phyloP scores from a whole-genome alignment of 2,329 filamentous ascomycete species.

The Aspergillus tamarii region DNA sequence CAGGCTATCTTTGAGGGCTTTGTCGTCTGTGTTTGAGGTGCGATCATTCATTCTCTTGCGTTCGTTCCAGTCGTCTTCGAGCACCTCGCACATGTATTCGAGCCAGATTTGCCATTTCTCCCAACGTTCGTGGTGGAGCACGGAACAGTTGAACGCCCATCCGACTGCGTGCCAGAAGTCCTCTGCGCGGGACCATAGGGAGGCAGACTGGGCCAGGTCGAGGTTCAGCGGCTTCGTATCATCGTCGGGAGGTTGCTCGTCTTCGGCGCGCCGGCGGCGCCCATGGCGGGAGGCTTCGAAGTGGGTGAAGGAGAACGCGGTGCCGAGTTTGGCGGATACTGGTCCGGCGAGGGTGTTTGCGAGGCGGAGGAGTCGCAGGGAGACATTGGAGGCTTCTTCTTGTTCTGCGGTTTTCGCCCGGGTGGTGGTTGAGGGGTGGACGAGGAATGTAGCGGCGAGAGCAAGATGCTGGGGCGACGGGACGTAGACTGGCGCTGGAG shows the following conservation, averaged over 20 bases:
- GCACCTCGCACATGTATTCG: slow-evolving; percentile 62
- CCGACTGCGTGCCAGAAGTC: slow-evolving; percentile 90
- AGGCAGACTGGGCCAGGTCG: slow-evolving; percentile 64
- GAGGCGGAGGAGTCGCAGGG: slow-evolving; percentile 71
- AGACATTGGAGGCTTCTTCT: slow-evolving; percentile 64
- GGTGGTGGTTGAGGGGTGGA: slow-evolving; percentile 80
- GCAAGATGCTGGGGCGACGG: slow-evolving; percentile 75
- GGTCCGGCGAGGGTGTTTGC: slow-evolving; percentile 69
- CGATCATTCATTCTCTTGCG: slow-evolving; percentile 24
- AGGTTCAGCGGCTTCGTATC: slow-evolving; percentile 60
- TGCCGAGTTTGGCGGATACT: slow-evolving; percentile 67
- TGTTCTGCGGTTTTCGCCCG: slow-evolving; percentile 66
- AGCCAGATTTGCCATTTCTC: slow-evolving; percentile 80
- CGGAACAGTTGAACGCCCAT: slow-evolving; percentile 92
- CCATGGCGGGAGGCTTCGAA: slow-evolving; percentile 39
- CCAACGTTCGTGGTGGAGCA: slow-evolving; percentile 74
- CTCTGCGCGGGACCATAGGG: slow-evolving; percentile 74
- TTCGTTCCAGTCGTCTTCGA: slow-evolving; percentile 50
- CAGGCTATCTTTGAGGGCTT: slow-evolving; percentile 42
- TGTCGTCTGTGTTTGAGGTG: slow-evolving; percentile 13
- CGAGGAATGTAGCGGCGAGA: slow-evolving; percentile 76
- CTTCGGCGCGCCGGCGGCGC: slow-evolving; percentile 26
- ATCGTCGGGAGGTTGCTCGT: slow-evolving; percentile 37
- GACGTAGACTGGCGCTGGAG: slow-evolving; percentile 58
- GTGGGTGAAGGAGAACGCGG: slow-evolving; percentile 70